Evolutionary conservation across 2,329 filamentous ascomycete genomes (phyloP).

Genomic region (Aspergillus tanneri): DNA sequence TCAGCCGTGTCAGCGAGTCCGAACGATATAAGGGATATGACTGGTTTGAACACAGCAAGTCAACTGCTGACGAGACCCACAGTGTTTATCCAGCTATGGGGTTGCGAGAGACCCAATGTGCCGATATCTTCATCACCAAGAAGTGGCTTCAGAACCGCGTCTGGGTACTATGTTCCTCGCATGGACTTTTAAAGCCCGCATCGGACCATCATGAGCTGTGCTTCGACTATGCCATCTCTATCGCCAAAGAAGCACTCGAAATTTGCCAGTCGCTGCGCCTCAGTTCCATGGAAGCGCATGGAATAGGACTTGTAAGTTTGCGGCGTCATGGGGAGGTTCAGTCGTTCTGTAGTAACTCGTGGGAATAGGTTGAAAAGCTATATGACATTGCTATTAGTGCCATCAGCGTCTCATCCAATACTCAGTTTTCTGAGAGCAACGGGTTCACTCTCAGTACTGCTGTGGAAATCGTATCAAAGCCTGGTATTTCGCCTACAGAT

Average conservation of each 20-base stretch:
- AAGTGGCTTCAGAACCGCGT: slow-evolving; percentile 47
- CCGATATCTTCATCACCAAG: slow-evolving; percentile 45
- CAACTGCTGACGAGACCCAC: slow-evolving; percentile 18
- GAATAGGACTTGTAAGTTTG: slow-evolving; percentile 38
- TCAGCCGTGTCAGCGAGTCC: slow-evolving; percentile 31
- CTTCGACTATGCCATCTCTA: slow-evolving; percentile 37
- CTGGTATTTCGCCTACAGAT: slow-evolving; percentile 2
- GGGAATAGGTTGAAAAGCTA: slow-evolving; percentile 38
- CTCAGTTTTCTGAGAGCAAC: slow-evolving; percentile 23
- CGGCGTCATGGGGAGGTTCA: not conserved
- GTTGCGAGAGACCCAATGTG: slow-evolving; percentile 41
- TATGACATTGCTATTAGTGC: slow-evolving; percentile 40
- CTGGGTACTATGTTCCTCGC: slow-evolving; percentile 44
- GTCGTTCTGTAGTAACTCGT: slow-evolving; percentile 5
- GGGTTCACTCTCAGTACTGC: slow-evolving; percentile 5
- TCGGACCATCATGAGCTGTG: slow-evolving; percentile 40
- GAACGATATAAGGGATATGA: slow-evolving; percentile 40
- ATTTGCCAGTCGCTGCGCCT: slow-evolving; percentile 34
- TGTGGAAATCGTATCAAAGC: slow-evolving; percentile 1
- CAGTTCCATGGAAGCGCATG: slow-evolving; percentile 45
- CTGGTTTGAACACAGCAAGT: slow-evolving; percentile 37
- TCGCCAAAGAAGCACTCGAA: slow-evolving; percentile 37
- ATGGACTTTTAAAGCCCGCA: slow-evolving; percentile 36
- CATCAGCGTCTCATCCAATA: slow-evolving; percentile 30
- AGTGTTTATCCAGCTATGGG: slow-evolving; percentile 27